Evolutionary conservation across 495 filamentous ascomycete genomes (phyloP).

Genomic region (Penicillium bovifimosum): DNA sequence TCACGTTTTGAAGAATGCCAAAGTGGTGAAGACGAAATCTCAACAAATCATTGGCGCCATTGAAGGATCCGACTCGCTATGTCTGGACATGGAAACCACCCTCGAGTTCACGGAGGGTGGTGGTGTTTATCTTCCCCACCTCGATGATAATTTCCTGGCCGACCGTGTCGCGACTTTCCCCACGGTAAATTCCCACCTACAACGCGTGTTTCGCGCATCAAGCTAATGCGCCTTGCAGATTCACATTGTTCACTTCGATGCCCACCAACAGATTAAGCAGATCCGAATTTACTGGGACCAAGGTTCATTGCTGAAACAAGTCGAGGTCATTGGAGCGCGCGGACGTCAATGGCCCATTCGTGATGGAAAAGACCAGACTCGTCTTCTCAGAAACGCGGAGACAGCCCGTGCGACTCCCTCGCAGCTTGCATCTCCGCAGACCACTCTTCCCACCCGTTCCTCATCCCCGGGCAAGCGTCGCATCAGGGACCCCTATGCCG

Average conservation of each 20-base stretch:
- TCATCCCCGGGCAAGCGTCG: conserved; percentile 44
- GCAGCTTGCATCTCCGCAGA: conserved; percentile 8
- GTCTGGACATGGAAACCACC: conserved; percentile 73
- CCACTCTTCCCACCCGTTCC: conserved; percentile 40
- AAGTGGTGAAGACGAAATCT: conserved; percentile 67
- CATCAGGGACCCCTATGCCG: conserved; percentile 67
- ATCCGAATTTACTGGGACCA: conserved; percentile 95
- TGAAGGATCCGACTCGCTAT: conserved; percentile 63
- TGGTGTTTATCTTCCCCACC: conserved; percentile 78
- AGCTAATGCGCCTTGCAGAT: conserved; percentile 49
- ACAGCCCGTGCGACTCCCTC: conserved; percentile 16
- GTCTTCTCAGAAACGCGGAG: conserved; percentile 54
- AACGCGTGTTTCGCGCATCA: conserved; percentile 4
- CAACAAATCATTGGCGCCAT: conserved; percentile 67
- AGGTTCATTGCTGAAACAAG: conserved; percentile 82
- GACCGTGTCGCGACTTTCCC: conserved; percentile 78
- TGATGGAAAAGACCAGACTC: conserved; percentile 78
- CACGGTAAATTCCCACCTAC: conserved; percentile 57
- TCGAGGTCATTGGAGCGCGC: conserved; percentile 86
- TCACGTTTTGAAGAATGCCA: conserved; percentile 62
- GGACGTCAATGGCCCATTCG: conserved; percentile 91
- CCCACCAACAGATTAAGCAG: conserved; percentile 68
- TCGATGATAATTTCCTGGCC: conserved; percentile 91
- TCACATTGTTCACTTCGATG: conserved; percentile 84
- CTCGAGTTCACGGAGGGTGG: conserved; percentile 77